phyloP scores from a whole-genome alignment of 225 moss, liverwort and hornwort genomes.

The Marchantia polymorpha region DNA sequence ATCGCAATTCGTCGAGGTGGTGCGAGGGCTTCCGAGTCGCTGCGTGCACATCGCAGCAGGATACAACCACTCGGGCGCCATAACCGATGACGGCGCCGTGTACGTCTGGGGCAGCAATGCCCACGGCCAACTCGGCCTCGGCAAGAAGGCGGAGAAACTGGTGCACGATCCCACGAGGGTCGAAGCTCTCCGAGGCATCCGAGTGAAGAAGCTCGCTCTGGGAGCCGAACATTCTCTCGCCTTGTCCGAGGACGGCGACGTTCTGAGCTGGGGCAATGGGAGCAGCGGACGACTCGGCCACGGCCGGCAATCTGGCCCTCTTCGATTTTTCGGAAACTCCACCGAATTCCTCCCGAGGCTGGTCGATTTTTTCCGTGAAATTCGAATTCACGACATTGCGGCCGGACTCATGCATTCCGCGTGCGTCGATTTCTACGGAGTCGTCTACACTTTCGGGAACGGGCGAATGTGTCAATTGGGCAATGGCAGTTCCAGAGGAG shows the following conservation, averaged over 20 bases:
- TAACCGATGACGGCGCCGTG: slow-evolving; percentile 73
- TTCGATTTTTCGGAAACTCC: slow-evolving; percentile 49
- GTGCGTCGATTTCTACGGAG: slow-evolving; percentile 83
- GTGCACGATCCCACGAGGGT: slow-evolving; percentile 55
- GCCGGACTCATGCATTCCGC: slow-evolving; percentile 91
- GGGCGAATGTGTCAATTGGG: slow-evolving; percentile 93
- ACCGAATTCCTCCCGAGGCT: slow-evolving; percentile 45
- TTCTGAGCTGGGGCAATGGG: slow-evolving; percentile 90
- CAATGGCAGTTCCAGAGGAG: slow-evolving; percentile 44
- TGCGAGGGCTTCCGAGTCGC: slow-evolving; percentile 50
- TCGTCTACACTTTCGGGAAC: slow-evolving; percentile 76
- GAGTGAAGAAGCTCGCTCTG: slow-evolving; percentile 60
- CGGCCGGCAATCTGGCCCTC: slow-evolving; percentile 57
- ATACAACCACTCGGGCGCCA: slow-evolving; percentile 81
- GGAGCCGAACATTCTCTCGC: slow-evolving; percentile 83
- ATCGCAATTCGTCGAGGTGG: slow-evolving; percentile 55
- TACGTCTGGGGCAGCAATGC: slow-evolving; percentile 87
- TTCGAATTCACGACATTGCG: slow-evolving; percentile 46
- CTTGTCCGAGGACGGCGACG: slow-evolving; percentile 69
- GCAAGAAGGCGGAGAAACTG: slow-evolving; percentile 59
- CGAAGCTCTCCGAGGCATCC: slow-evolving; percentile 63
- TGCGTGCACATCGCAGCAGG: slow-evolving; percentile 79
- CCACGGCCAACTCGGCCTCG: slow-evolving; percentile 92
- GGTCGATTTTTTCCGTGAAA: slow-evolving; percentile 28
- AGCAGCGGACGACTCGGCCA: slow-evolving; percentile 87